Conservation (phyloP, 768 basidiomycete genomes). For the Pleurotus cornucopiae region DNA sequence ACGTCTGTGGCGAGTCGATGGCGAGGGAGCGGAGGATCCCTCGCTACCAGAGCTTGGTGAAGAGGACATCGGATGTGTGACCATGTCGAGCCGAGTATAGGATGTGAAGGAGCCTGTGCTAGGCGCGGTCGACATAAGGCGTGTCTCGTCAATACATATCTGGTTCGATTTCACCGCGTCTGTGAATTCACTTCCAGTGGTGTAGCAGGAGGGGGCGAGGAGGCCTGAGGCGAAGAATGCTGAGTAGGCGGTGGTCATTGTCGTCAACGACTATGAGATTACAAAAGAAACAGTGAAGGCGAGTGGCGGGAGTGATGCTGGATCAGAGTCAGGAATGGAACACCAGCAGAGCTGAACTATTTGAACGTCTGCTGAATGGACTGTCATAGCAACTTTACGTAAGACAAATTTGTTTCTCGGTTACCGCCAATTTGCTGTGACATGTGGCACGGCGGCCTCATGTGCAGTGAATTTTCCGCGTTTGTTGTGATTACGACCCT, state of each 20-base stretch:
- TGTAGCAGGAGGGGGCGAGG: constrained; percentile 32
- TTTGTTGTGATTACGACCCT: no score
- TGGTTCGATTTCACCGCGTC: neutral
- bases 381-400: constrained; percentile 7
- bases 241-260: constrained; percentile 46
- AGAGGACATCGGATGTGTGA: neutral
- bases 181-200: neutral
- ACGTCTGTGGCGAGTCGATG: constrained; percentile 5
- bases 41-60: neutral
- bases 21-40: neutral
- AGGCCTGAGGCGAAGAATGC: constrained; percentile 70
- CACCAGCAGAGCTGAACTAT: neutral
- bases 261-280: constrained; percentile 5
- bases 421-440: neutral
- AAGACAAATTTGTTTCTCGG: constrained; percentile 4
- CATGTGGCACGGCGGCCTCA: constrained; percentile 1
- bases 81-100: neutral
- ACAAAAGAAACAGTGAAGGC: neutral
- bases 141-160: constrained; percentile 3
- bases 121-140: neutral
- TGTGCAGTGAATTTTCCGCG: neutral
- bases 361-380: neutral
- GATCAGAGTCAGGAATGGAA: constrained; percentile 6
- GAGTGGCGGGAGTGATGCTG: neutral
- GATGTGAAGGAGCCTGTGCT: neutral